Conservation (phyloP, 1,284 basidiomycete species). For the Ganoderma sp. region DNA sequence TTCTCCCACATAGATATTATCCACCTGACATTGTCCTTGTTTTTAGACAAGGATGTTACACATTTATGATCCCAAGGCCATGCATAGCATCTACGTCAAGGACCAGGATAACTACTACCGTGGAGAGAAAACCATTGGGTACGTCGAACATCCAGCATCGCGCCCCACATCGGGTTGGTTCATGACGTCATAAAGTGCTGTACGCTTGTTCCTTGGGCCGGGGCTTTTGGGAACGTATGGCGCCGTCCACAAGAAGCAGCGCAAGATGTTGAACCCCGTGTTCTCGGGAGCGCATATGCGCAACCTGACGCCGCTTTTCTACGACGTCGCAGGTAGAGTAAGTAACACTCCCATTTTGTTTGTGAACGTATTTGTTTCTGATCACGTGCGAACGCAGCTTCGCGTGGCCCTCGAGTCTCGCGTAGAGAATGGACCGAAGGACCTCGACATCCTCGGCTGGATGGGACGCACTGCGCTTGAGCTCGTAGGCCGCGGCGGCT, state of each 20-base stretch:
- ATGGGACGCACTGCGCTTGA: conserved; percentile 43
- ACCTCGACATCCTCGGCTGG: conserved; percentile 47
- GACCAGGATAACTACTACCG: conserved; percentile 40
- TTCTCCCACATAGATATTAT: neutral
- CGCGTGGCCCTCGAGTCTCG: conserved; percentile 20
- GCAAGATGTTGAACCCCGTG: conserved; percentile 39
- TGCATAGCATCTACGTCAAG: conserved; percentile 39
- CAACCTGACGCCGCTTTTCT: conserved; percentile 34
- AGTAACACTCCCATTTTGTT: neutral
- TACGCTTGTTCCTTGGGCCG: conserved; percentile 10
- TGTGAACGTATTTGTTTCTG: too few species aligned
- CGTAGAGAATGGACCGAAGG: conserved; percentile 25
- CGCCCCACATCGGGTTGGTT: neutral
- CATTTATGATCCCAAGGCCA: conserved; percentile 36
- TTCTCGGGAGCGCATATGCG: conserved; percentile 39
- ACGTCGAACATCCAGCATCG: too few species aligned
- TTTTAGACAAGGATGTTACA: conserved; percentile 27
- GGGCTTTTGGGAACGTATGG: conserved; percentile 20
- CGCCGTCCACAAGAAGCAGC: conserved; percentile 31
- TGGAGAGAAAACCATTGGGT: neutral
- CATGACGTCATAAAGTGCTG: neutral
- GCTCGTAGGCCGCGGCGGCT: conserved; percentile 40
- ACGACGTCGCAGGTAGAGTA: conserved; percentile 33
- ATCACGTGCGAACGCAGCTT: conserved; percentile 18
- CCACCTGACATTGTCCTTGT: neutral